phyloP scores from a whole-genome alignment of 148 eudicot genomes.

The Amaranthus palmeri region DNA sequence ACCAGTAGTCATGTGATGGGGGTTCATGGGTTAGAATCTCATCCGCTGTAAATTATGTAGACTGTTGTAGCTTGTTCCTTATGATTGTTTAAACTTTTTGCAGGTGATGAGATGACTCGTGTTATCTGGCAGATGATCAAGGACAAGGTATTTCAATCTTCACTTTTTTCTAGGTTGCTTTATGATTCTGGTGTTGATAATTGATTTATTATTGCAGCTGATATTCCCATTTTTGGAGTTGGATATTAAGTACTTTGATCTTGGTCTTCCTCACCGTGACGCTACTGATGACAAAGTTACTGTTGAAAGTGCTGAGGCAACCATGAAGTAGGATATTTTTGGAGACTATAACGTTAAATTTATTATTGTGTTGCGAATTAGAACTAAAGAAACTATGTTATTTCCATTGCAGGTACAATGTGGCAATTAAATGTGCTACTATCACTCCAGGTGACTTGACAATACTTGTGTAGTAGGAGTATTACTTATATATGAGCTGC shows the following conservation, averaged over 20 bases:
- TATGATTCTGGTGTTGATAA: background rate
- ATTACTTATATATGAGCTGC: background rate
- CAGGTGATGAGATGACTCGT: slow-evolving; percentile 58
- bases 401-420: slow-evolving; percentile 66
- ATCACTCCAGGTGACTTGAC: slow-evolving; percentile 77
- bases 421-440: slow-evolving; percentile 94
- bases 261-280: slow-evolving; percentile 54
- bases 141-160: slow-evolving; percentile 35
- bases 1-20: too few relatives aligned
- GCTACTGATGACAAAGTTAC: slow-evolving; percentile 52
- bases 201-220: slow-evolving; percentile 26
- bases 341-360: too few relatives aligned
- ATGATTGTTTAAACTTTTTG: background rate
- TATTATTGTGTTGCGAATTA: background rate
- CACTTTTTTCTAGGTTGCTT: background rate
- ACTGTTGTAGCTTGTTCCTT: background rate
- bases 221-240: slow-evolving; percentile 39
- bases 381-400: slow-evolving; percentile 8
- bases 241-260: slow-evolving; percentile 44
- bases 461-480: background rate
- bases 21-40: too few relatives aligned
- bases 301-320: slow-evolving; percentile 53
- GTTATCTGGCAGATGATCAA: slow-evolving; percentile 45
- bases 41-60: background rate
- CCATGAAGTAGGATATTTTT: slow-evolving; percentile 34